Percentiles rank a stretch among this genome's conserved stretches.
phyloP scores from a whole-genome alignment of 2,329 filamentous ascomycete species.

The Fusarium hostae region DNA sequence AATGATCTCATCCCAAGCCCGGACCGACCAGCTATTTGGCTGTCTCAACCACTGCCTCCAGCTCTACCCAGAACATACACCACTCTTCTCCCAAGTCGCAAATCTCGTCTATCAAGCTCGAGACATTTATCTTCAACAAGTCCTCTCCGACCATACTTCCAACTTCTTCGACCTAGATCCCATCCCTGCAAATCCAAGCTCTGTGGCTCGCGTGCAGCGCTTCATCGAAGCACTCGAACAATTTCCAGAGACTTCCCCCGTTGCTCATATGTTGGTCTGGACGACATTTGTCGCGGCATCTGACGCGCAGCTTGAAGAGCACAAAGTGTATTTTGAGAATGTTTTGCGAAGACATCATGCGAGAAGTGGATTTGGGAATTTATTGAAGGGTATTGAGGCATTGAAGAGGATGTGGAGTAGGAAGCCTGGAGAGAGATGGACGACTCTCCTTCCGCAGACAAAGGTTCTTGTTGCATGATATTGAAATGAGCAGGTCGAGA shows the following conservation, averaged over 20 bases:
- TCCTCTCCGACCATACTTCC: slow-evolving; percentile 30
- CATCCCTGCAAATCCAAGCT: background rate
- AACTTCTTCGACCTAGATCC: slow-evolving; percentile 18
- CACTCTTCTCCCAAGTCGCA: slow-evolving; percentile 77
- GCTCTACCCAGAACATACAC: slow-evolving; percentile 77
- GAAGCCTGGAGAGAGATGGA: slow-evolving; percentile 41
- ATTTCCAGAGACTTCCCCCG: slow-evolving; percentile 33
- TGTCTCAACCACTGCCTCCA: slow-evolving; percentile 57
- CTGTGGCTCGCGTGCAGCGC: slow-evolving; percentile 36
- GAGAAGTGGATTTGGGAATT: slow-evolving; percentile 41
- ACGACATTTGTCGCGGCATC: slow-evolving; percentile 44
- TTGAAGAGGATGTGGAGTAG: slow-evolving; percentile 41
- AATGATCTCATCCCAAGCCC: slow-evolving; percentile 39
- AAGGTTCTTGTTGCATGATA: slow-evolving; percentile 45
- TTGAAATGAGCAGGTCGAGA: background rate
- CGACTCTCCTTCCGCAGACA: slow-evolving; percentile 37
- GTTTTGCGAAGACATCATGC: slow-evolving; percentile 30
- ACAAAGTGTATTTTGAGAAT: slow-evolving; percentile 40
- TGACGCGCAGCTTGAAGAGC: slow-evolving; percentile 40
- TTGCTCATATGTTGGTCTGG: slow-evolving; percentile 44
- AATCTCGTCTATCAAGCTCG: slow-evolving; percentile 89
- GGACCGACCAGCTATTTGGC: slow-evolving; percentile 35
- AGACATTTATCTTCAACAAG: slow-evolving; percentile 85
- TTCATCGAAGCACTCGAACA: slow-evolving; percentile 41
- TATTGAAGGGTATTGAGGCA: slow-evolving; percentile 38